Evolutionary conservation across 129 eudicot species (phyloP).

Genomic region (Flaveria brownii): DNA sequence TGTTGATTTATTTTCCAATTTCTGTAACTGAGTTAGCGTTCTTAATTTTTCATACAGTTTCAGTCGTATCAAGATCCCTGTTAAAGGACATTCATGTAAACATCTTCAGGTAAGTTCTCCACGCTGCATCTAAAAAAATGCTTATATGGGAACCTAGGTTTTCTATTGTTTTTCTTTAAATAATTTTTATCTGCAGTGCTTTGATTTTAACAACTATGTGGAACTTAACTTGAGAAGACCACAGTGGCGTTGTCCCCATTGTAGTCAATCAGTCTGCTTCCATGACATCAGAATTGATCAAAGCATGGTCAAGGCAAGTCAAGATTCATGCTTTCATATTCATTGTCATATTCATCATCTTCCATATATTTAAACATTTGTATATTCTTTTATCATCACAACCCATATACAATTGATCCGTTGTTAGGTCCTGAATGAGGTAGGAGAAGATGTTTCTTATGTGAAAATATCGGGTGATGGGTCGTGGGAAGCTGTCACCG

Average conservation of each 20-base stretch:
- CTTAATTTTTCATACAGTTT: constrained; percentile 46
- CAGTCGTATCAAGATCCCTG: constrained; percentile 67
- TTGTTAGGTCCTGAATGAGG: constrained; percentile 67
- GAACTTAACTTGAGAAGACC: constrained; percentile 78
- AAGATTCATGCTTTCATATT: constrained; percentile 8
- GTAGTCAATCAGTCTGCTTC: constrained; percentile 74
- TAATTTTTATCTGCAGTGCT: constrained; percentile 48
- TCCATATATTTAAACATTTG: not conserved
- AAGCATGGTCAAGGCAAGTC: constrained; percentile 78
- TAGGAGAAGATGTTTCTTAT: constrained; percentile 54
- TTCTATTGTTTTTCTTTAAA: not conserved
- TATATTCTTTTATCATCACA: not conserved
- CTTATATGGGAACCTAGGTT: not conserved
- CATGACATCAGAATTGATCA: constrained; percentile 73
- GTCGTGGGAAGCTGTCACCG: constrained; percentile 63
- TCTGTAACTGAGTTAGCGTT: constrained; percentile 15
- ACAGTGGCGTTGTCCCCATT: constrained; percentile 90
- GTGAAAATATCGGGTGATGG: constrained; percentile 71
- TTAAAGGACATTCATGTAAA: constrained; percentile 79
- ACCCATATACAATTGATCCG: not conserved
- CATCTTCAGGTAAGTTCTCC: constrained; percentile 66
- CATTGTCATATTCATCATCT: not conserved
- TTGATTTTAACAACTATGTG: constrained; percentile 75
- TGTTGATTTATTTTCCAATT: not conserved
- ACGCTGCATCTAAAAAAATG: constrained; percentile 11